Base-by-base conservation (phyloP, 768 basidiomycete genomes). In the Phaffia tasmanica region DNA sequence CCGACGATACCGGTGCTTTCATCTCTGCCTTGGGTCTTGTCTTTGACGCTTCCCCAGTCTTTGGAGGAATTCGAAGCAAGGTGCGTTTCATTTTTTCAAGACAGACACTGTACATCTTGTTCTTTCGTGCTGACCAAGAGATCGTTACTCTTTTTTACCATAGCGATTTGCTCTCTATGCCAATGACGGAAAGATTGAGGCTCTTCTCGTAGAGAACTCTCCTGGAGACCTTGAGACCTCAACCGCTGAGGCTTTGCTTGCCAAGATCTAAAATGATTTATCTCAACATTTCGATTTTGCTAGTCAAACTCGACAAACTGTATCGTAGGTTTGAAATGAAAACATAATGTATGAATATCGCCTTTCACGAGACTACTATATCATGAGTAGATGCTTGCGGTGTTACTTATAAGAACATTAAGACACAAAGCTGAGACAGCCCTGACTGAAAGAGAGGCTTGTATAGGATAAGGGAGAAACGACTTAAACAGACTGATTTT, bases 181-280 rank as follows among this genome's bases (percentile, higher is more conserved):
- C 56, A 57, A 49, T 14, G 60, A 68, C 50, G 67, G 67, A 6
- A 32, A 42, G 19, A 60, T 68, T 47, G 55, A 56, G 30, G 29
- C 42, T 3, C 56, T 68, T 51, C 47, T 50, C 14, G 62, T 68
- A 18, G 67, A 68, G 57, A 62, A 63, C 62, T 68, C 67, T 15
- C 67, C 67, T 18, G 67, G 67, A 68, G 67, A 68, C 56, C 67
- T 68, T 57, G 59, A 68, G 62, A 48, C 57, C 46, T 50, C 67
- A 49, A n/a, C 53, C 18, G 61, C 67, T 47, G 67, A 68, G 14
- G 48, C 32, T 11, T 42, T 68, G 42, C 56, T 67, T n/a, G 66
- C 66, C n/a, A 53, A 54, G 50, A 49, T 67, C 47, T 67, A 63
- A 51, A 7, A 42, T 18, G 23, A 3, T 35, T 7, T 35, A 1